A percentile compares a stretch with the other conserved stretches of the same genome.
phyloP scores from a whole-genome alignment of 768 basidiomycete genomes.

The Gloeophyllum trabeum region DNA sequence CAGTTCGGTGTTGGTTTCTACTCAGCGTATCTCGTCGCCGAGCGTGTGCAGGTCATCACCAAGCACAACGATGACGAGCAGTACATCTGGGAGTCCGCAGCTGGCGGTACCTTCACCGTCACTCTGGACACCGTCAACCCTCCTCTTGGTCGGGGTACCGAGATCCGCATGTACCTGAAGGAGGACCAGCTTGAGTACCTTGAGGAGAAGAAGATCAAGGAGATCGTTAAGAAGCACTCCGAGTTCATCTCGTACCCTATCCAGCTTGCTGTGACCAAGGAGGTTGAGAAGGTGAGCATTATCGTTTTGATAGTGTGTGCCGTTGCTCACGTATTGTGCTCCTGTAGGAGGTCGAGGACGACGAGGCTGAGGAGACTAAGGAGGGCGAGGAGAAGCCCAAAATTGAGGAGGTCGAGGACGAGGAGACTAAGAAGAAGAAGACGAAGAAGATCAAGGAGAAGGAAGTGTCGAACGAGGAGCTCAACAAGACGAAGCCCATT shows the following conservation, averaged over 20 bases:
- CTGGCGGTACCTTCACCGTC: conserved; percentile 99
- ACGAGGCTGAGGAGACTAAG: conserved; percentile 60
- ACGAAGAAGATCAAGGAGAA: conserved; percentile 90
- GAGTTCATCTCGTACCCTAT: conserved; percentile 99
- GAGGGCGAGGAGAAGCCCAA: conserved; percentile 70
- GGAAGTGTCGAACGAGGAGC: conserved; percentile 86
- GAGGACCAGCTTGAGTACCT: conserved; percentile 99
- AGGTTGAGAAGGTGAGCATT: conserved; percentile 89
- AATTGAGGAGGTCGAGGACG: conserved; percentile 77
- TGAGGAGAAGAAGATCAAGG: conserved; percentile 99
- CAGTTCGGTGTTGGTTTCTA: conserved; percentile 99
- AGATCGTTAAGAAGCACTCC: conserved; percentile 99
- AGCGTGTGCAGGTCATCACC: conserved; percentile 95
- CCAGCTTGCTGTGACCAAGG: conserved; percentile 96
- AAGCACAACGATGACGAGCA: conserved; percentile 99
- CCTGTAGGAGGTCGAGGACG: conserved; percentile 78
- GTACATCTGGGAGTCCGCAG: conserved; percentile 99
- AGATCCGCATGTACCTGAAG: conserved; percentile 89
- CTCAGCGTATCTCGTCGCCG: conserved; percentile 98
- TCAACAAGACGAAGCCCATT: conserved; percentile 99
- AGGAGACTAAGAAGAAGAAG: conserved; percentile 86
- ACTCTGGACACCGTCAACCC: conserved; percentile 86
- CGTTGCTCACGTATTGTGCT: conserved; percentile 4
- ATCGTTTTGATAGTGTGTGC: background rate
- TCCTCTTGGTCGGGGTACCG: conserved; percentile 86